phyloP scores from a whole-genome alignment of 2,329 filamentous ascomycete genomes.

The Aspergillus sp. region DNA sequence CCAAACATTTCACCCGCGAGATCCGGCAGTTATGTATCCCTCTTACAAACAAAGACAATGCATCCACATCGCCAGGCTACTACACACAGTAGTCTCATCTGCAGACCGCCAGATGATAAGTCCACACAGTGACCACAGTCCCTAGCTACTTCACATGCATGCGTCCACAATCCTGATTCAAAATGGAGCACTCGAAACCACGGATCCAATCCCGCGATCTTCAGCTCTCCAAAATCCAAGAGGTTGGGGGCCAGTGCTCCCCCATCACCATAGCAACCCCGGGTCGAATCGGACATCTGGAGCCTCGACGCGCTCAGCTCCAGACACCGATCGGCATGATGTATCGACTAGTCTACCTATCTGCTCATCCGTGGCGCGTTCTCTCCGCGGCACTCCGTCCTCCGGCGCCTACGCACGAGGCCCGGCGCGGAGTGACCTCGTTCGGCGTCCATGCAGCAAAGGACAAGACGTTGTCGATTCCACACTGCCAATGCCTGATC shows the following conservation, averaged over 20 bases:
- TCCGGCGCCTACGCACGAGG: no score
- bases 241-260: constrained; percentile 10
- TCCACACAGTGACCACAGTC: neutral
- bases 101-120: neutral
- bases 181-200: neutral
- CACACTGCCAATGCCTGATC: no score
- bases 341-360: neutral
- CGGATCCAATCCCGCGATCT: constrained; percentile 4
- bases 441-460: no score
- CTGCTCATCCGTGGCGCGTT: no score
- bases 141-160: neutral
- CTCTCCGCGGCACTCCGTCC: no score
- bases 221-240: constrained; percentile 9
- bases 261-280: constrained; percentile 23
- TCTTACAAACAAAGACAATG: neutral
- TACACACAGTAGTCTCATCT: neutral
- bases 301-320: constrained; percentile 15
- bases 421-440: no score
- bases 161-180: neutral
- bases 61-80: neutral
- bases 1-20: neutral
- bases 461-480: no score
- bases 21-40: neutral
- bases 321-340: neutral
- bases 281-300: constrained; percentile 18